phyloP scores from a whole-genome alignment of 768 basidiomycete genomes.

The Naganishia onofrii region DNA sequence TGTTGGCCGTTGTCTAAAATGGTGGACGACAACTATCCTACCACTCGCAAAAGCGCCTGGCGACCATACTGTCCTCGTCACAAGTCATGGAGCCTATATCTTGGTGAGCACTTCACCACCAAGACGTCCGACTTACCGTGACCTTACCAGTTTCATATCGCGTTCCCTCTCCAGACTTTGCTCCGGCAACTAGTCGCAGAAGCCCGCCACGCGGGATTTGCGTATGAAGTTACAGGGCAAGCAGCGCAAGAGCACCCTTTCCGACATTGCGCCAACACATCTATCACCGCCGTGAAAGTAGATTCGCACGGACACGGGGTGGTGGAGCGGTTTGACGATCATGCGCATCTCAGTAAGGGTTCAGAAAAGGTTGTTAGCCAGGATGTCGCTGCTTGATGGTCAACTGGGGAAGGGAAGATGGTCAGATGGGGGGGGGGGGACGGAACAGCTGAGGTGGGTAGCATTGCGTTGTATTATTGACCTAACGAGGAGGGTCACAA shows the following conservation, averaged over 20 bases:
- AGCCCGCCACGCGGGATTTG: slow-evolving; percentile 5
- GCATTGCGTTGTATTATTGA: not conserved
- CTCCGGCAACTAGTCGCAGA: slow-evolving; percentile 6
- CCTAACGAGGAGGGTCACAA: not conserved
- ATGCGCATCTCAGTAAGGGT: slow-evolving; percentile 4
- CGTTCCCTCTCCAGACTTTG: slow-evolving; percentile 6
- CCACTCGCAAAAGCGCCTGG: slow-evolving; percentile 7
- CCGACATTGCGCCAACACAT: slow-evolving; percentile 28
- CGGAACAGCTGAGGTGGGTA: too few relatives aligned
- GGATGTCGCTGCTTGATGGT: slow-evolving; percentile 1
- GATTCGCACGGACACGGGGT: slow-evolving; percentile 10
- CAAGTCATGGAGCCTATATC: slow-evolving; percentile 20
- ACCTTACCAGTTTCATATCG: not conserved
- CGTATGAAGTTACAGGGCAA: not conserved
- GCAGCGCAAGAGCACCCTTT: slow-evolving; percentile 6
- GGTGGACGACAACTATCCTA: slow-evolving; percentile 17
- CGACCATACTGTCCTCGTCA: slow-evolving; percentile 5
- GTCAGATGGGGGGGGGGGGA: too few relatives aligned
- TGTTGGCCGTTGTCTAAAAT: slow-evolving; percentile 3
- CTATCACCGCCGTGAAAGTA: slow-evolving; percentile 14
- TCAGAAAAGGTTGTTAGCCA: not conserved
- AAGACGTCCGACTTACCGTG: too few relatives aligned
- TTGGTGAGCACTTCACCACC: not conserved
- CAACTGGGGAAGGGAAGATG: not conserved
- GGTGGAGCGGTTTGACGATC: slow-evolving; percentile 20